Evolutionary conservation across 257 asterid species (phyloP), one percentile per base, ranked within the genome.

Genomic region (Prunella vulgaris): DNA sequence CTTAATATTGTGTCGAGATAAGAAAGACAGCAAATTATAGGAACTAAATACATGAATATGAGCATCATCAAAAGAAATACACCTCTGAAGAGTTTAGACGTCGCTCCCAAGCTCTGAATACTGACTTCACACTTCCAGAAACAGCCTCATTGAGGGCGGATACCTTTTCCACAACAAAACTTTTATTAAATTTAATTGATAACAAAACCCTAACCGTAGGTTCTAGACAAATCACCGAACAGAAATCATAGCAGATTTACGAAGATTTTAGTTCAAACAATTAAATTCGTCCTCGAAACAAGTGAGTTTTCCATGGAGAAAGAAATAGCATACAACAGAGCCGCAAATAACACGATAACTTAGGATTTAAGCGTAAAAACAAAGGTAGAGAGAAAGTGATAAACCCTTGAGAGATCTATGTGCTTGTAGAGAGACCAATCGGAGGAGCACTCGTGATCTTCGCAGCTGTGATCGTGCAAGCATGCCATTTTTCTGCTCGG

Each of bases 391-490:
- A 46, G 24, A 49, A 32, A 62, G 15, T 17, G 61, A 42, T 18
- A 38, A 37, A 93, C 98, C 97, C 87, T 93, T 40, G 96, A 59
- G 76, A 93, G 83, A 75, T 93, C 98, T 7, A 93, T 81, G 72
- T 88, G 92, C 74, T 93, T 84, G 92, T 88, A 90, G 54, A 93
- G 97, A 81, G 96, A 84, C 96, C 96, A 93, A 69, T 86, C 88
- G 58, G 98, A 60, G 61, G 97, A 93, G 76, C 98, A 90, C 72
- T 88, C 90, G 83, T 90, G 93, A 42, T 93, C 98, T 68, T 85
- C 95, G 87, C 97, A 93, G 85, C 93, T 88, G 87, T 93, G 97
- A 85, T 93, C 98, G 83, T 93, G 98, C 67, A 87, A 44, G 79
- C 98, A 93, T 5, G 97, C 90, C 97, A 90, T 90, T 20, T 68